Evolutionary conservation across 805 yeast species (phyloP).

Genomic region (Kodamaea hsintzibuensis): DNA sequence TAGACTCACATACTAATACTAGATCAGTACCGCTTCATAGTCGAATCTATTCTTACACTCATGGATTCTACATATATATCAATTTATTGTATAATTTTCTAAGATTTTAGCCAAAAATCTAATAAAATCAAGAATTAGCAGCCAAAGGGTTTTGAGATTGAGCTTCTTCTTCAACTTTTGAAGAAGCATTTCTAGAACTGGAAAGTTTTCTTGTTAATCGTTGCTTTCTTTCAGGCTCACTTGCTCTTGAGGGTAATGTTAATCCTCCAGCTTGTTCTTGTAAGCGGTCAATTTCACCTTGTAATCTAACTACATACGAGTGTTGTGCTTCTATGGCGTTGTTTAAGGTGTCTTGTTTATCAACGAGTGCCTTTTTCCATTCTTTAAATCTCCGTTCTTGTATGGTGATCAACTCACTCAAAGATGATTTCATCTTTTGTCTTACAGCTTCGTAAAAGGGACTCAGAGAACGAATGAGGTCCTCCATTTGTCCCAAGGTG

Average conservation of each 20-base stretch:
- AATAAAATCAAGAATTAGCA: not conserved
- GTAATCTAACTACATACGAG: constrained; percentile 11
- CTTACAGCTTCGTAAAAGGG: constrained; percentile 50
- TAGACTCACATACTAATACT: not conserved
- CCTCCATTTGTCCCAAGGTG: constrained; percentile 39
- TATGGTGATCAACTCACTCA: constrained; percentile 40
- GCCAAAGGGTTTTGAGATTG: not conserved
- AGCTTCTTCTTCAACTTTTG: not conserved
- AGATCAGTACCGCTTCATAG: not conserved
- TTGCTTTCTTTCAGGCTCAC: not conserved
- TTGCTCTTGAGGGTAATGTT: not conserved
- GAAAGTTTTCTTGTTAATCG: not conserved
- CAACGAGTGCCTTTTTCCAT: constrained; percentile 58
- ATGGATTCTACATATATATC: not conserved
- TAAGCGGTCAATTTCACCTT: constrained; percentile 1
- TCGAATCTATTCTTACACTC: not conserved
- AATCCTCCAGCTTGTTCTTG: not conserved
- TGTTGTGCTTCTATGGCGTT: constrained; percentile 50
- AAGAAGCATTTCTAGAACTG: not conserved
- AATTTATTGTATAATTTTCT: not conserved
- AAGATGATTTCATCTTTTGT: constrained; percentile 42
- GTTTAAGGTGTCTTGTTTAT: constrained; percentile 57
- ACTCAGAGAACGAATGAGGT: constrained; percentile 39
- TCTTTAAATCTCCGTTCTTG: constrained; percentile 62
- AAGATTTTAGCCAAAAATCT: not conserved